phyloP scores from a whole-genome alignment of 2,329 filamentous ascomycete genomes.

The Botrytis medusae region DNA sequence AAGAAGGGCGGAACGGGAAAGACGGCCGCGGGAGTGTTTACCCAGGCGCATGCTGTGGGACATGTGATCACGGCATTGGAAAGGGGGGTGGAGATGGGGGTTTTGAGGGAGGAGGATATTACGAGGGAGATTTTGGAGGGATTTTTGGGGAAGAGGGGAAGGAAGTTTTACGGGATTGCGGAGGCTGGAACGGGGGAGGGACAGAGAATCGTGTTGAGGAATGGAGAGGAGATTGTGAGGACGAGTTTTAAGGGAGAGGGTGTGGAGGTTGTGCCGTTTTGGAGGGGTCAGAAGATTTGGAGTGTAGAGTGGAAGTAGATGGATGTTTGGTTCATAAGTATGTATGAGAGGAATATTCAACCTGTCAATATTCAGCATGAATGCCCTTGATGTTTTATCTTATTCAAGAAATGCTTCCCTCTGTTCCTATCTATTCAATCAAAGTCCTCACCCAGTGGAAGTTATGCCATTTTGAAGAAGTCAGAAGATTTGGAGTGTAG shows the following conservation, averaged over 20 bases:
- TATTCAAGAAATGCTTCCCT: neutral
- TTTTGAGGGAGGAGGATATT: slow-evolving; percentile 4
- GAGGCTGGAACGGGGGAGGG: neutral
- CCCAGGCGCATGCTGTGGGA: slow-evolving; percentile 51
- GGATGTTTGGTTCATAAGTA: neutral
- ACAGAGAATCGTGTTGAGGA: slow-evolving; percentile 18
- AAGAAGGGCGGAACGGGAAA: slow-evolving; percentile 52
- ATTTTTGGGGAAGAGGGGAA: slow-evolving; percentile 18
- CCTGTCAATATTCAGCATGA: neutral
- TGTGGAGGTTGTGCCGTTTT: slow-evolving; percentile 10
- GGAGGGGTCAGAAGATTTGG: slow-evolving; percentile 22
- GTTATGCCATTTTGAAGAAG: no score
- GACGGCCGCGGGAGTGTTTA: slow-evolving; percentile 70
- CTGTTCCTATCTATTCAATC: neutral
- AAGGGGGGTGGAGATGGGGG: slow-evolving; percentile 5
- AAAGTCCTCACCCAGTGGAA: no score
- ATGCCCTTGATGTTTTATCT: neutral
- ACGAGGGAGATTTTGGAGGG: slow-evolving; percentile 12
- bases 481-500: no score
- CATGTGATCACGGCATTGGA: slow-evolving; percentile 14
- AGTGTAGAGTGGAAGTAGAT: slow-evolving; percentile 20
- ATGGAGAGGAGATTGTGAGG: slow-evolving; percentile 8
- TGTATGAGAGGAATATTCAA: neutral
- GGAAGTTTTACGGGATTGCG: slow-evolving; percentile 12
- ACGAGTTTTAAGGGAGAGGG: slow-evolving; percentile 14